Conservation (phyloP, 1,284 basidiomycete genomes). For the Flammula alnicola region DNA sequence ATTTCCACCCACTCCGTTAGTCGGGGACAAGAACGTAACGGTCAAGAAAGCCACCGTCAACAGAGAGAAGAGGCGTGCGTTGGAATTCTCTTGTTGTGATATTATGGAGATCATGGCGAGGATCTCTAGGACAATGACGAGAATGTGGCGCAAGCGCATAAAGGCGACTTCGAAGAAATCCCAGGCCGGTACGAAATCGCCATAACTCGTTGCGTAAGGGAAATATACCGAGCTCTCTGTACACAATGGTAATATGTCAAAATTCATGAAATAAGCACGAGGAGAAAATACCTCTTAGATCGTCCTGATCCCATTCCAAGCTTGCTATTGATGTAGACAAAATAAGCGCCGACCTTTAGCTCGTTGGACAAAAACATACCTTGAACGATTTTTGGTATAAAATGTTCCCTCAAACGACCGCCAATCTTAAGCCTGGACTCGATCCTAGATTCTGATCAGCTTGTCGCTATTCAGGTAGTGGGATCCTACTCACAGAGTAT, state of each 20-base stretch:
- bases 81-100: conserved; percentile 24
- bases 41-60: conserved; percentile 32
- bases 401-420: conserved; percentile 38
- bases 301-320: conserved; percentile 24
- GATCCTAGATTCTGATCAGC: too few species aligned
- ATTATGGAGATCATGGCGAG: conserved; percentile 33
- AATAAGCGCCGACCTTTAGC: neutral
- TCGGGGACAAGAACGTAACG: conserved; percentile 36
- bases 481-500: conserved; percentile 7
- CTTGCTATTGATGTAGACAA: conserved; percentile 17
- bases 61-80: conserved; percentile 31
- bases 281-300: conserved; percentile 20
- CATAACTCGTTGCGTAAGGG: conserved; percentile 34
- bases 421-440: conserved; percentile 29
- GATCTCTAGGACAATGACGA: conserved; percentile 34
- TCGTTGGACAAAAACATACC: conserved; percentile 28
- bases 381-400: conserved; percentile 40
- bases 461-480: neutral
- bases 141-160: conserved; percentile 27
- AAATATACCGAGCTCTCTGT: neutral
- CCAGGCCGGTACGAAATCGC: conserved; percentile 39
- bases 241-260: neutral
- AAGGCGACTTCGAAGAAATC: conserved; percentile 32
- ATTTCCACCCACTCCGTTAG: conserved; percentile 34
- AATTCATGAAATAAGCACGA: neutral